A percentile compares a stretch with the other conserved stretches of the same genome.
phyloP scores from a whole-genome alignment of 1,284 basidiomycete genomes.

The Heterobasidion parviporum region DNA sequence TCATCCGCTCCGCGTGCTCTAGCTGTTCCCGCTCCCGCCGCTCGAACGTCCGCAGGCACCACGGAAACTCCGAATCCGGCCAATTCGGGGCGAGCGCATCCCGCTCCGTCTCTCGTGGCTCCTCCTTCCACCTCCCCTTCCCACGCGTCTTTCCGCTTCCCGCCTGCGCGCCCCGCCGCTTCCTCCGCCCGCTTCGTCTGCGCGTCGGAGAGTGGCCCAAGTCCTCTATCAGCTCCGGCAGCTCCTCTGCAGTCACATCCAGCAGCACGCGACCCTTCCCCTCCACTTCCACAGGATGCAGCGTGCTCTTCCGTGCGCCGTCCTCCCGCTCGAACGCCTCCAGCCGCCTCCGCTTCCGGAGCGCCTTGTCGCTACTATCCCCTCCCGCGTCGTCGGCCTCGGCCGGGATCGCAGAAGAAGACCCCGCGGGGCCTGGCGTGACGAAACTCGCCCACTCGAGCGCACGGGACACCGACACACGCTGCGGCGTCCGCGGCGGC shows the following conservation, averaged over 20 bases:
- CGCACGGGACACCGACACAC: slow-evolving; percentile 21
- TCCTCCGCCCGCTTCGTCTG: slow-evolving; percentile 24
- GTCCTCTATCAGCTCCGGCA: slow-evolving; percentile 12
- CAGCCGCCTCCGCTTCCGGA: slow-evolving; percentile 53
- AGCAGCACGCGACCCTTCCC: slow-evolving; percentile 60
- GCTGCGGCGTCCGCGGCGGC: slow-evolving; percentile 20
- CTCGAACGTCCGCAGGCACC: slow-evolving; percentile 52
- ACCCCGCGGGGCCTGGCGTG: slow-evolving; percentile 24
- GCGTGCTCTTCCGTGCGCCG: slow-evolving; percentile 20
- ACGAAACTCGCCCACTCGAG: slow-evolving; percentile 30
- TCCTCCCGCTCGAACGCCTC: slow-evolving; percentile 40
- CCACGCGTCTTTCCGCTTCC: slow-evolving; percentile 11
- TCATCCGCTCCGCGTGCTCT: slow-evolving; percentile 50
- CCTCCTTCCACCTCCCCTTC: slow-evolving; percentile 1
- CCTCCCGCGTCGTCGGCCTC: background rate
- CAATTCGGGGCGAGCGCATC: slow-evolving; percentile 47
- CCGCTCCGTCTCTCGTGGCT: slow-evolving; percentile 1
- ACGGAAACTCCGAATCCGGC: slow-evolving; percentile 70
- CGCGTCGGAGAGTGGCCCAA: slow-evolving; percentile 21
- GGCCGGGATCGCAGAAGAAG: background rate
- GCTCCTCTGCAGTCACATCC: slow-evolving; percentile 32
- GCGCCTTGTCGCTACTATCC: slow-evolving; percentile 44
- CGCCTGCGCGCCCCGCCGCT: slow-evolving; percentile 18
- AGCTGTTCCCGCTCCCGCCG: slow-evolving; percentile 39
- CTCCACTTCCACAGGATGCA: slow-evolving; percentile 54